Percentiles rank a stretch among this genome's conserved stretches.
phyloP scores from a whole-genome alignment of 2,329 filamentous ascomycete genomes.

The Aspergillus sp. region DNA sequence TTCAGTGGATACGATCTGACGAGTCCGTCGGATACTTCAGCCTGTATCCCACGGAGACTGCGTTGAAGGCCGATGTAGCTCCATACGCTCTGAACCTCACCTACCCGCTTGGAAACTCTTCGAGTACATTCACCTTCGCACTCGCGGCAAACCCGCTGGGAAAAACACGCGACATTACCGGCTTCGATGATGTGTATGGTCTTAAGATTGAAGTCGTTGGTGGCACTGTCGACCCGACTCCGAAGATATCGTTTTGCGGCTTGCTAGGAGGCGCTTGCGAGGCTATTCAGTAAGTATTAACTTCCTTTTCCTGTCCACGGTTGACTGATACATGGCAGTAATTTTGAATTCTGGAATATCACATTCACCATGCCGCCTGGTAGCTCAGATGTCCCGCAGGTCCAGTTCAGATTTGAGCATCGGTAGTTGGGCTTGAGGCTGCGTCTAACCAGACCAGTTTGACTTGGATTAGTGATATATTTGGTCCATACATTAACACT shows the following conservation, averaged over 20 bases:
- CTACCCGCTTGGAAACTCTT: slow-evolving; percentile 50
- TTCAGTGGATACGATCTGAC: slow-evolving; percentile 55
- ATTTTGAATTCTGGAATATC: slow-evolving; percentile 14
- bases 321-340: not conserved
- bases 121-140: slow-evolving; percentile 28
- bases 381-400: not conserved
- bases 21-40: slow-evolving; percentile 24
- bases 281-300: slow-evolving; percentile 10
- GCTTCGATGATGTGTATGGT: slow-evolving; percentile 15
- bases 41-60: slow-evolving; percentile 42
- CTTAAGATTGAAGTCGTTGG: slow-evolving; percentile 13
- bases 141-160: slow-evolving; percentile 18
- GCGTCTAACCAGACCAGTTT: too few relatives aligned
- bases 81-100: slow-evolving; percentile 49
- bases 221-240: slow-evolving; percentile 12
- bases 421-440: too few relatives aligned
- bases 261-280: slow-evolving; percentile 10
- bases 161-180: slow-evolving; percentile 8
- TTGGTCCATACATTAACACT: too few relatives aligned
- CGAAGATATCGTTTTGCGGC: slow-evolving; percentile 13
- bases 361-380: slow-evolving; percentile 7
- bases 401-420: slow-evolving; percentile 3
- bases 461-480: too few relatives aligned
- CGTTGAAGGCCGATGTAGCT: slow-evolving; percentile 44
- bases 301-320: too few relatives aligned